Evolutionary conservation across 2,329 filamentous ascomycete genomes (phyloP).

Genomic region (Paracoccidioides lutzii): DNA sequence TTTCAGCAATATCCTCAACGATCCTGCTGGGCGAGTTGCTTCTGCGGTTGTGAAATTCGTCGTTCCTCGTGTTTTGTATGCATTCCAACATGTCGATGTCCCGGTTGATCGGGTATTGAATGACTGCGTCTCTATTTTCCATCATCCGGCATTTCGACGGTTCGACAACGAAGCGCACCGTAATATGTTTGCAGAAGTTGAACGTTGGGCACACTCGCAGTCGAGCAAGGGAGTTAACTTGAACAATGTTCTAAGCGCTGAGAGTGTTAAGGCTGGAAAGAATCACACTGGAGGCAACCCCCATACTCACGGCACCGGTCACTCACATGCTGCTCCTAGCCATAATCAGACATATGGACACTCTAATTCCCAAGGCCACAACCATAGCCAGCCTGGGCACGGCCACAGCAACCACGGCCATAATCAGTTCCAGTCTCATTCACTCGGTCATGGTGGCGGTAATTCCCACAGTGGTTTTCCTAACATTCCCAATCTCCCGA

Average conservation of each 20-base stretch:
- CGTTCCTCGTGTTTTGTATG: constrained; percentile 76
- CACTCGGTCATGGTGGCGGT: constrained; percentile 11
- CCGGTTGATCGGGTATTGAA: constrained; percentile 70
- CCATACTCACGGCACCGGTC: constrained; percentile 11
- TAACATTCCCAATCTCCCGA: constrained; percentile 9
- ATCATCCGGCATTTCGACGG: constrained; percentile 75
- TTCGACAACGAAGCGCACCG: constrained; percentile 65
- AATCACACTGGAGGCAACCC: constrained; percentile 49
- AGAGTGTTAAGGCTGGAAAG: constrained; percentile 68
- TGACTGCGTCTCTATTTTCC: constrained; percentile 72
- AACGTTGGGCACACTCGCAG: constrained; percentile 62
- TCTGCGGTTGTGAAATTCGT: constrained; percentile 71
- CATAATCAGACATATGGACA: not conserved
- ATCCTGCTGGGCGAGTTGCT: constrained; percentile 61
- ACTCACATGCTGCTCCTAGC: not conserved
- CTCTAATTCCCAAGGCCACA: not conserved
- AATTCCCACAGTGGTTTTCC: constrained; percentile 22
- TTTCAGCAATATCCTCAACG: constrained; percentile 66
- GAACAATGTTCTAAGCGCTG: constrained; percentile 63
- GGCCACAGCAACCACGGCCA: constrained; percentile 4
- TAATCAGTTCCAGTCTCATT: constrained; percentile 2
- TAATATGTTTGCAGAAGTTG: constrained; percentile 79
- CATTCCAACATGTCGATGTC: constrained; percentile 79
- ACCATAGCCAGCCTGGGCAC: constrained; percentile 5
- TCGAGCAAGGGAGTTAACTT: constrained; percentile 54